Evolutionary conservation across 2,329 filamentous ascomycete species (phyloP).

Genomic region (Epichloe coenophiala): DNA sequence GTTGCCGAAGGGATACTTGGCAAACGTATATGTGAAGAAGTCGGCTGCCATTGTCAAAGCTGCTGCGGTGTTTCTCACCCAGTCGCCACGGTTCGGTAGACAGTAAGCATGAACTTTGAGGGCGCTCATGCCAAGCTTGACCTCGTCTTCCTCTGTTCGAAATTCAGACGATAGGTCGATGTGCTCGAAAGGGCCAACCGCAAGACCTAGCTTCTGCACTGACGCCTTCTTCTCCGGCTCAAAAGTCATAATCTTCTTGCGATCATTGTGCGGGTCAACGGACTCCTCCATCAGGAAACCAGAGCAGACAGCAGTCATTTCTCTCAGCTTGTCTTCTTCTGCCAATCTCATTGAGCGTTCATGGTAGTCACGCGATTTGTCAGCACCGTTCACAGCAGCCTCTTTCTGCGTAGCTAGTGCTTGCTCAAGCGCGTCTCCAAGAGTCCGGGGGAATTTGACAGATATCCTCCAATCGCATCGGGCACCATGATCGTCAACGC

Average conservation of each 20-base stretch:
- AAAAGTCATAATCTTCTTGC: constrained; percentile 81
- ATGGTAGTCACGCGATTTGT: constrained; percentile 27
- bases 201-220: constrained; percentile 84
- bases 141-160: constrained; percentile 80
- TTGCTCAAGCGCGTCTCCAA: constrained; percentile 60
- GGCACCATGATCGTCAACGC: constrained; percentile 72
- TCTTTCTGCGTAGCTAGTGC: constrained; percentile 29
- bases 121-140: constrained; percentile 76
- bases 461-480: constrained; percentile 80
- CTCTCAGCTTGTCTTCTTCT: constrained; percentile 74
- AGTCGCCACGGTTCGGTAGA: constrained; percentile 66
- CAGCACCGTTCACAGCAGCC: constrained; percentile 15
- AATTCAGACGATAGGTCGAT: constrained; percentile 77
- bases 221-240: constrained; percentile 61
- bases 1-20: constrained; percentile 79
- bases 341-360: constrained; percentile 32
- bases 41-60: constrained; percentile 82
- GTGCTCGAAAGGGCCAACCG: constrained; percentile 87
- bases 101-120: constrained; percentile 87
- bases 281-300: constrained; percentile 79
- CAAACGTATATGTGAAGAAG: constrained; percentile 76
- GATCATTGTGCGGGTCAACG: constrained; percentile 60
- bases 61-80: constrained; percentile 76
- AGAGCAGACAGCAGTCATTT: constrained; percentile 83
- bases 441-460: constrained; percentile 70